phyloP scores from a whole-genome alignment of 2,329 filamentous ascomycete species.

The Elsinoe perseae region DNA sequence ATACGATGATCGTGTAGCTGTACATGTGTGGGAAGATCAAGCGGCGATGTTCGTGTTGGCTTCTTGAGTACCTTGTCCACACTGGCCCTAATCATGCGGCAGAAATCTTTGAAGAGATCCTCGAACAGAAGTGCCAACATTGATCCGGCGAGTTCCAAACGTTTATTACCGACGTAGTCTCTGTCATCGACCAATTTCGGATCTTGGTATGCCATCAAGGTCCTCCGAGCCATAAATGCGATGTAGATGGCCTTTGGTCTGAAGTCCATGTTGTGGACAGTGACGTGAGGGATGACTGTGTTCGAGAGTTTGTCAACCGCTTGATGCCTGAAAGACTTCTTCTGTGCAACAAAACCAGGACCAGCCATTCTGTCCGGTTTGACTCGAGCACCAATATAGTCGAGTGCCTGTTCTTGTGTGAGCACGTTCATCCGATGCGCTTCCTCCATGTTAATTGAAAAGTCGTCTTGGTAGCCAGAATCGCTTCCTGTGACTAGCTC shows the following conservation, averaged over 20 bases:
- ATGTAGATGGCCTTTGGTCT: conserved; percentile 95
- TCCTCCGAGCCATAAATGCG: conserved; percentile 93
- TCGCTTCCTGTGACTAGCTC: conserved; percentile 84
- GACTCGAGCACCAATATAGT: conserved; percentile 80
- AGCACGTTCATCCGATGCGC: conserved; percentile 74
- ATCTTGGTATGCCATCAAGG: conserved; percentile 88
- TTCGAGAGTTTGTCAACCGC: conserved; percentile 87
- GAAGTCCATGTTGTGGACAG: conserved; percentile 85
- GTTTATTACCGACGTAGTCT: conserved; percentile 97
- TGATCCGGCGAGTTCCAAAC: conserved; percentile 88
- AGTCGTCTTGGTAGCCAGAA: conserved; percentile 84
- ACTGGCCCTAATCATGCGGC: conserved; percentile 77
- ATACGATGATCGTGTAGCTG: conserved; percentile 79
- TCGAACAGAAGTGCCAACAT: conserved; percentile 90
- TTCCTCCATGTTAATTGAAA: conserved; percentile 91
- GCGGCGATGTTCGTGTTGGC: conserved; percentile 76
- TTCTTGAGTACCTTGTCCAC: conserved; percentile 96
- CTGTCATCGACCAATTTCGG: conserved; percentile 85
- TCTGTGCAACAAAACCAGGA: conserved; percentile 32
- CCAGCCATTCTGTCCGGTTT: conserved; percentile 68
- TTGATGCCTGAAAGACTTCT: conserved; percentile 79
- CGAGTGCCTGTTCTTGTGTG: conserved; percentile 90
- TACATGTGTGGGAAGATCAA: conserved; percentile 80
- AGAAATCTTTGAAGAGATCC: conserved; percentile 95
- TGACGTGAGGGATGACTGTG: conserved; percentile 89